Base-by-base conservation (phyloP, 2,329 filamentous ascomycete species). In the Xylariaceae sp. region DNA sequence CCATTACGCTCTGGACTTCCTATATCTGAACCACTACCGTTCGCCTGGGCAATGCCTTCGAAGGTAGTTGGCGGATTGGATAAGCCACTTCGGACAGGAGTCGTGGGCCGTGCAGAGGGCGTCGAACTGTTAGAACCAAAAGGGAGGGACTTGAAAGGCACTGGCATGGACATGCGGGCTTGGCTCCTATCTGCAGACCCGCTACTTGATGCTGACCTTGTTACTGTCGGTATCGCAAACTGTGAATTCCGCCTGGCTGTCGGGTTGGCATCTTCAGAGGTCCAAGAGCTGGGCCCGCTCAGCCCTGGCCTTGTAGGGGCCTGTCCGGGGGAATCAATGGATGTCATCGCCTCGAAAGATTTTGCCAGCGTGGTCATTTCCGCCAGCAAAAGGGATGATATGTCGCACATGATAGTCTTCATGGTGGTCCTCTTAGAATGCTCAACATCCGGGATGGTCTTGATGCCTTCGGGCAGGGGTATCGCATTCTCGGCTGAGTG, bases 141-240 rank as follows among this genome's bases (percentile, higher is more conserved):
- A 4, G 62, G 66, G 43, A 69, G 49, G 39, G 63, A 57, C 56
- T 72, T 64, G 60, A 76, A 64, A 52, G 78, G 71, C 16, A 78
- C 76, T 12, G 87, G 88, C 83, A 91, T 86, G 2, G 88, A 91
- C 85, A 91, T 89, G 47, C 88, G 83, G 44, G 78, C 72, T 34
- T 81, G 71, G 37, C 74, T 69, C 53, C 78, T 80, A 57, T 87
- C 84, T 31, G 67, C 43, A 43, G 72, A 60, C 44, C 74, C 67
- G 50, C 72, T 65, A 34, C 76, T 65, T 24, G 82, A 79, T 38
- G 59, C 71, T 7, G 79, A 78, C 34, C 79, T 69, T n/a, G 68
- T 64, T 19, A 66, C 59, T 29, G 63, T 45, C 43, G 72, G 70
- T 9, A 71, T 44, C 1, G 70, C 57, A 45, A 72, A 75, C 45